Evolutionary conservation across 225 moss, liverwort and hornwort species (phyloP), one percentile per base, ranked within the genome.

Genomic region (Physcomitrellopsis africana): DNA sequence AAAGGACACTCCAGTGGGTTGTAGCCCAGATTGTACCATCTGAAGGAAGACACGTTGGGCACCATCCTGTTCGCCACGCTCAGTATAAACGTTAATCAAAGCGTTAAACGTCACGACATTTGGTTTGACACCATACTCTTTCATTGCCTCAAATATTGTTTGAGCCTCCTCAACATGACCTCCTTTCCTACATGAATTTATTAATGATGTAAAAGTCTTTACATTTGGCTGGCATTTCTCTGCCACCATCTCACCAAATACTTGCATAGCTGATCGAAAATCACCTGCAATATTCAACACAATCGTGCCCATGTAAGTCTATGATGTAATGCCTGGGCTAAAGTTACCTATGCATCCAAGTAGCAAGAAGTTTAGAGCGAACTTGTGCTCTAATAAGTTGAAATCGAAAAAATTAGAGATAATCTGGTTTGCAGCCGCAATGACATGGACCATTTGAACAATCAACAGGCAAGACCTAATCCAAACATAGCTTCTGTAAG

Each of bases 71-170:
- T 99, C 86, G 63, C 91, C 93, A 41, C 81, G 84, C 73, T 92
- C 90, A 73, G 79, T 83, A 71, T 93, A 91, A 65, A 99, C 84
- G 74, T 92, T 94, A 60, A 99, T 93, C 80, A 99, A 83, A 60
- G 93, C 84, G 70, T 99, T 99, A 26, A 91, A 99, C 0, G 97
- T 93, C 80, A 90, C 81, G 22, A 88, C 89, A 77, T 90, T 94
- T 24, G 93, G 90, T 78, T 92, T 78, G 26, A 99, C 82, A 55
- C 91, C 86, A 66, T 84, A 78, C 61, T 87, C 89, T 65, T 84
- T 85, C 93, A 99, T 94, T 44, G 84, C 84, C 77, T 87, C 84
- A 59, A 94, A 99, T 32, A 99, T 72, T 74, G 89, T 85, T 76
- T 92, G 86, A n/a, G 90, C 97, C 82, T 99, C 93, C 48, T 92